Evolutionary conservation across 306 rosid species (phyloP), one percentile per base, ranked within the genome.

Genomic region (Carpinus fangiana): DNA sequence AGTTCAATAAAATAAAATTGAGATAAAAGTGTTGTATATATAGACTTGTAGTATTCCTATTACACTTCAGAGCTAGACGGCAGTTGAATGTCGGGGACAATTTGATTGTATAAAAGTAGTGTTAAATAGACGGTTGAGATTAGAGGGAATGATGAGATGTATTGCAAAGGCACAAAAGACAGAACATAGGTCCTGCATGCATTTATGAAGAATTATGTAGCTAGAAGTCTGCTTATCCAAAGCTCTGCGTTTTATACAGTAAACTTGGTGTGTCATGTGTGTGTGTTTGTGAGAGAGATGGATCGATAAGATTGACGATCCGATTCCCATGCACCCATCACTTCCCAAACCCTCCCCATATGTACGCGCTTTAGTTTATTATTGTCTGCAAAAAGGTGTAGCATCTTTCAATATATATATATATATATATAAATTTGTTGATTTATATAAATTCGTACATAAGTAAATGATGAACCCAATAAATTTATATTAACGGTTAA

Each of bases 191-290:
- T 77, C 80, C 47, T 71, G 74, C 83, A 61, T 81, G 85, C 91
- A 89, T 85, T 88, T 82, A 90, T 87, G 26, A 23, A 23, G 86
- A 80, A 52, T 52, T 73, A 81, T 82, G 80, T 76, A 85, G 26
- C 26, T 23, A 23, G 26, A 1, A 83, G 76, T 59, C 86, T 80
- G 89, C 76, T 82, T 41, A 56, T 82, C 59, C 59, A 78, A 43
- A 82, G 81, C 84, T 83, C 86, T 86, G 84, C 89, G 83, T 81
- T 79, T 75, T 86, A 81, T 65, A 83, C 56, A 75, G 88, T 80
- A 69, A 80, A 82, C 83, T 80, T 74, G 59, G 5, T 47, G 45
- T 59, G 72, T 31, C 72, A 5, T 38, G 43, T 4, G 4, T 41
- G 45, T 48, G 52, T 48, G 14, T 11, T 11, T 48, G 52, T 48